These are phyloP conservation scores for Silene coronaria DNA, from an alignment of 179 eudicot genomes.

Conservation along the genomic window DNA sequence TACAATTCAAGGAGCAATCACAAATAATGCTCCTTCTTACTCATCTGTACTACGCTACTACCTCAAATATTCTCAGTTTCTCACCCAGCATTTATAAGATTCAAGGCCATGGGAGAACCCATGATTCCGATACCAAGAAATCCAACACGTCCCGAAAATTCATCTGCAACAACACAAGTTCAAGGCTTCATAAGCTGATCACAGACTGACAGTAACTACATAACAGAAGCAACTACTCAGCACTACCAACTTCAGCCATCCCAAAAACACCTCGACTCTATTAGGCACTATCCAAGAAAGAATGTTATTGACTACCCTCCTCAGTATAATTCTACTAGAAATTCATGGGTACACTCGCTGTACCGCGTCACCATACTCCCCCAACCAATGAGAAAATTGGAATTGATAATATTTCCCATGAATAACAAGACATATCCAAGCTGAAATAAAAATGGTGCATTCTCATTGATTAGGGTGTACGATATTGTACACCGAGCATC, in stretches of 20 bases:
- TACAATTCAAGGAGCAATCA: constrained; percentile 2
- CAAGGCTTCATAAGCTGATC: neutral
- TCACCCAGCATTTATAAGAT: constrained; percentile 88
- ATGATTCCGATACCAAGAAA: constrained; percentile 94
- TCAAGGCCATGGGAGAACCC: constrained; percentile 97
- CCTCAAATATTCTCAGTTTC: constrained; percentile 15
- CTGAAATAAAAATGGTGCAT: too few species aligned
- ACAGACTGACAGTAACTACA: neutral
- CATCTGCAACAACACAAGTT: constrained; percentile 40
- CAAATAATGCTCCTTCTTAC: neutral
- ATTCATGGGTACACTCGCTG: too few species aligned
- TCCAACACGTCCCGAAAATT: constrained; percentile 56
- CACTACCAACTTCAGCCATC: neutral
- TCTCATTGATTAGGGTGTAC: too few species aligned
- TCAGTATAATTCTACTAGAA: neutral
- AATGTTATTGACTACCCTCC: neutral
- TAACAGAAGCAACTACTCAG: neutral
- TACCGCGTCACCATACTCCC: too few species aligned
- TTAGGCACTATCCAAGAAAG: neutral
- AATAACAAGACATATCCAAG: too few species aligned
- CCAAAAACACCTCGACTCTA: neutral
- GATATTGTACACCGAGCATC: too few species aligned
- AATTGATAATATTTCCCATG: too few species aligned
- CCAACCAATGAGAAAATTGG: too few species aligned
- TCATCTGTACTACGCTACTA: neutral